phyloP scores from a whole-genome alignment of 371 early-diverging fungal species.

The Mucor sp. region DNA sequence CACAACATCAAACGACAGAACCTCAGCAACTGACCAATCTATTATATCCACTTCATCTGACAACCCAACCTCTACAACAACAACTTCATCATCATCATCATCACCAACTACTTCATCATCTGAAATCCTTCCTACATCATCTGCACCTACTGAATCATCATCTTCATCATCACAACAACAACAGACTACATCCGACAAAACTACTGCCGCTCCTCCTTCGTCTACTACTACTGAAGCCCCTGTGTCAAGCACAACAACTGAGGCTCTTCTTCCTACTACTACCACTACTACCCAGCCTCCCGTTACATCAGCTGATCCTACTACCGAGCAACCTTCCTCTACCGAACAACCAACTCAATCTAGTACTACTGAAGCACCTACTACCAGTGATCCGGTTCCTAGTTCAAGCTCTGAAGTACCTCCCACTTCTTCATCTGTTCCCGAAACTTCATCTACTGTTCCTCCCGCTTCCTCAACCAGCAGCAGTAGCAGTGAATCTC shows the following conservation, averaged over 20 bases:
- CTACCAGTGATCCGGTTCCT: neutral
- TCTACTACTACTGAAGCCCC: neutral
- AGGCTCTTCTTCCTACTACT: neutral
- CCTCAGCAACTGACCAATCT: slow-evolving; percentile 1
- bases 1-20: neutral
- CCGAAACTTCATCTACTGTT: neutral
- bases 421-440: neutral
- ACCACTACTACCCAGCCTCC: neutral
- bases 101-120: neutral
- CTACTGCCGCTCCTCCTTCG: neutral
- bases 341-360: neutral
- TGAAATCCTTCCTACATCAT: neutral
- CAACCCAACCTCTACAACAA: neutral
- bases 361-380: slow-evolving; percentile 6
- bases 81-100: neutral
- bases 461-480: neutral
- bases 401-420: neutral
- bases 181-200: neutral
- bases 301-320: neutral
- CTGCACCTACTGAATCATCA: neutral
- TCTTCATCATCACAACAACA: neutral
- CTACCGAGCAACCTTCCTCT: neutral
- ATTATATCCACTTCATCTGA: neutral
- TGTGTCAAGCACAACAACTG: neutral
- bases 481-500: neutral